These are phyloP conservation scores for Mortierella sp. DNA, from an alignment of 371 early-diverging fungal species.

Conservation along the genomic window DNA sequence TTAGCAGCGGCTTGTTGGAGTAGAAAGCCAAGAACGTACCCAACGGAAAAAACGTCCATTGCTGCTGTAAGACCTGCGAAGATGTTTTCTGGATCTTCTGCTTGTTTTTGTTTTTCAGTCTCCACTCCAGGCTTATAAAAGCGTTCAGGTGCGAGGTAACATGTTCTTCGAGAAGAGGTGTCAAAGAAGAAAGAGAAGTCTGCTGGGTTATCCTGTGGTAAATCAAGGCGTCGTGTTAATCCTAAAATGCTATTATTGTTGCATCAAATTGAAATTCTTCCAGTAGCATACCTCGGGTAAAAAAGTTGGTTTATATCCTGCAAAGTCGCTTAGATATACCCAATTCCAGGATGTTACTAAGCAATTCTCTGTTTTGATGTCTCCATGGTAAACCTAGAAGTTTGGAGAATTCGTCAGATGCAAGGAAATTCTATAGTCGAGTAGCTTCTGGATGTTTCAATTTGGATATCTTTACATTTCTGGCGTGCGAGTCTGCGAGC, in stretches of 20 bases:
- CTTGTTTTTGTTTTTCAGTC: constrained; percentile 67
- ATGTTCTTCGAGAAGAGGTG: constrained; percentile 85
- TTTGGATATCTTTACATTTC: constrained; percentile 58
- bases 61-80: constrained; percentile 72
- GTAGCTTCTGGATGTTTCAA: background rate
- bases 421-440: background rate
- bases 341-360: constrained; percentile 95
- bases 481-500: constrained; percentile 82
- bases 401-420: background rate
- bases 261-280: background rate
- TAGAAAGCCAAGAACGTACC: constrained; percentile 61
- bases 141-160: constrained; percentile 97
- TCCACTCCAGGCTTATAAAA: constrained; percentile 83
- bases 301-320: constrained; percentile 90
- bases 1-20: background rate
- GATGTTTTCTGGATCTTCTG: constrained; percentile 37
- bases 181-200: constrained; percentile 97
- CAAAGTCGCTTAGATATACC: constrained; percentile 91
- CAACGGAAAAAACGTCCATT: constrained; percentile 96
- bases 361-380: constrained; percentile 92
- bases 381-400: constrained; percentile 87
- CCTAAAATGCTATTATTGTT: background rate
- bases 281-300: constrained; percentile 81
- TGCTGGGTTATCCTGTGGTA: constrained; percentile 87
- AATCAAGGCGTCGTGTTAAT: background rate